Evolutionary conservation across 2,329 filamentous ascomycete genomes (phyloP).

Genomic region (Coniochaeta sp.): DNA sequence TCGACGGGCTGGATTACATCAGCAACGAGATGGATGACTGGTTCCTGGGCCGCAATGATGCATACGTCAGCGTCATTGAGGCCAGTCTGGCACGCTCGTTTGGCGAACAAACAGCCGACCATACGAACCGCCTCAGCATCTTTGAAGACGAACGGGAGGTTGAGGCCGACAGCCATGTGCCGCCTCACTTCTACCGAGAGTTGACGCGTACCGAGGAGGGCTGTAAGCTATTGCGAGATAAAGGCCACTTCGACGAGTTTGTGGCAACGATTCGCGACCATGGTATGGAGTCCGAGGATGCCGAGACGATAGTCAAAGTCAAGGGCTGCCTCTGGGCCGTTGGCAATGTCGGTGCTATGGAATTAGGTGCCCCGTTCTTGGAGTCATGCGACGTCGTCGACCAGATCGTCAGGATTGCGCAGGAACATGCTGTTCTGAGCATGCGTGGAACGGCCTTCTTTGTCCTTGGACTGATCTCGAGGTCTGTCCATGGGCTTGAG

Average conservation of each 20-base stretch:
- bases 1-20: conserved; percentile 96
- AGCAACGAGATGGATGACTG: conserved; percentile 99
- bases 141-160: conserved; percentile 50
- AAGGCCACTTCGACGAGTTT: conserved; percentile 95
- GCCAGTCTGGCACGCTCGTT: conserved; percentile 89
- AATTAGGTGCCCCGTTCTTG: conserved; percentile 88
- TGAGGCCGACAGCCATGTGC: conserved; percentile 59
- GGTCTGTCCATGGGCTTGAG: conserved; percentile 85
- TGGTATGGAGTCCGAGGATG: conserved; percentile 76
- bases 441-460: conserved; percentile 95
- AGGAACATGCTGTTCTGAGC: conserved; percentile 82
- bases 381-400: conserved; percentile 85
- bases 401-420: conserved; percentile 81
- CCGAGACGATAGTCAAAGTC: conserved; percentile 82
- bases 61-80: conserved; percentile 91
- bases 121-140: conserved; percentile 48
- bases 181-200: conserved; percentile 97
- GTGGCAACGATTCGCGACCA: conserved; percentile 81
- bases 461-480: conserved; percentile 84
- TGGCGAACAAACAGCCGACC: conserved; percentile 54
- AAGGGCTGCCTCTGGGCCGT: conserved; percentile 98
- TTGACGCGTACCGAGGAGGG: conserved; percentile 88
- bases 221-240: conserved; percentile 81
- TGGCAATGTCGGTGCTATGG: conserved; percentile 97
- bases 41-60: conserved; percentile 94